Conservation (phyloP, 2,329 filamentous ascomycete genomes). For the Aspergillus sp. region DNA sequence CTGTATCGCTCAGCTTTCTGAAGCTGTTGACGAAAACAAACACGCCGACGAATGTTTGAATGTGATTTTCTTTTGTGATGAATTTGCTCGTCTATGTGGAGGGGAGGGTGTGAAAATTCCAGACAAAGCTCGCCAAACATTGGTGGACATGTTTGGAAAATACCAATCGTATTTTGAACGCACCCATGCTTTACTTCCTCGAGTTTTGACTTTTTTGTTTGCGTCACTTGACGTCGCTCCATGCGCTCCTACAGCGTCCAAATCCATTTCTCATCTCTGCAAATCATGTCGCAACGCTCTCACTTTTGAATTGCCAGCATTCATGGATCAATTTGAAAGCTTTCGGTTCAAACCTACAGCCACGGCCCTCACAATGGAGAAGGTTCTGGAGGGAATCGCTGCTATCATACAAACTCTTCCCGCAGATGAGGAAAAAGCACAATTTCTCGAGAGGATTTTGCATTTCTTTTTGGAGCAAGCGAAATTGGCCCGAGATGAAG, state of each 20-base stretch:
- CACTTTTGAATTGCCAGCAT: constrained; percentile 36
- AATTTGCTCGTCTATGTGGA: constrained; percentile 30
- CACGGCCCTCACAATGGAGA: constrained; percentile 34
- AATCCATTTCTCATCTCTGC: constrained; percentile 40
- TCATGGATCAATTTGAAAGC: constrained; percentile 37
- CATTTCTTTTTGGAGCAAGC: constrained; percentile 32
- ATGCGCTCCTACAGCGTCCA: constrained; percentile 38
- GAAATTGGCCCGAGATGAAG: constrained; percentile 26
- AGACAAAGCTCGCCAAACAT: constrained; percentile 34
- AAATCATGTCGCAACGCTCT: constrained; percentile 40
- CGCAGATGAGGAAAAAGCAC: constrained; percentile 35
- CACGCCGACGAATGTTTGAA: constrained; percentile 38
- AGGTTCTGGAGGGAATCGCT: constrained; percentile 41
- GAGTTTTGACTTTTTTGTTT: constrained; percentile 41
- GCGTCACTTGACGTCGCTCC: constrained; percentile 37
- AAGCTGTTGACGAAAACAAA: constrained; percentile 40
- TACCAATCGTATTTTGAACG: constrained; percentile 42
- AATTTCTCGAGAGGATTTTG: constrained; percentile 34
- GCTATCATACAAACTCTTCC: constrained; percentile 39
- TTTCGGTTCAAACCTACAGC: constrained; percentile 34
- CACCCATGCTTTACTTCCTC: constrained; percentile 34
- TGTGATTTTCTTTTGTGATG: constrained; percentile 34
- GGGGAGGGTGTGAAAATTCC: constrained; percentile 27
- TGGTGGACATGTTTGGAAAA: constrained; percentile 39
- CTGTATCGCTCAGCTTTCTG: constrained; percentile 40